These are phyloP conservation scores for Climacium dendroides DNA, from an alignment of 225 moss, liverwort and hornwort species.

Conservation along the genomic window DNA sequence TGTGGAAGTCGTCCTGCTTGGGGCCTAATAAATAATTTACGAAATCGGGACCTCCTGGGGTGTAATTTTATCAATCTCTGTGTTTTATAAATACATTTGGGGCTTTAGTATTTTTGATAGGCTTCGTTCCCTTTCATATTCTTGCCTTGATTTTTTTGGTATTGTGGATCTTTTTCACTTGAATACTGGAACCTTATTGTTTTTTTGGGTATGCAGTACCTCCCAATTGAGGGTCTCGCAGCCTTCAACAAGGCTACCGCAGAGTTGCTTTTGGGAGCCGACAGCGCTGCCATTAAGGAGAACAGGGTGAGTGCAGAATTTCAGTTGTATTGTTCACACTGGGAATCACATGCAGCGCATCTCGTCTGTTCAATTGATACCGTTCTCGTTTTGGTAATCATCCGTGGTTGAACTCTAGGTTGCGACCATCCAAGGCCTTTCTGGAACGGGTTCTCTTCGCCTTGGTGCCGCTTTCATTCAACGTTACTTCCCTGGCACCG, in stretches of 20 bases:
- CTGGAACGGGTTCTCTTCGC: constrained; percentile 84
- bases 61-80: neutral
- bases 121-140: neutral
- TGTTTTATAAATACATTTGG: neutral
- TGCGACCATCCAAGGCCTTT: constrained; percentile 86
- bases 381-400: neutral
- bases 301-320: constrained; percentile 35
- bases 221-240: constrained; percentile 79
- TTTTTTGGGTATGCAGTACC: constrained; percentile 39
- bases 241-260: constrained; percentile 93
- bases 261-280: constrained; percentile 72
- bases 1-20: neutral
- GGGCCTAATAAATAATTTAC: neutral
- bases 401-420: constrained; percentile 26
- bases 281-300: constrained; percentile 62
- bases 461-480: constrained; percentile 89
- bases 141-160: neutral
- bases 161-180: neutral
- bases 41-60: neutral
- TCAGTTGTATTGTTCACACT: neutral
- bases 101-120: neutral
- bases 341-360: neutral
- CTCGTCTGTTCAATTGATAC: neutral
- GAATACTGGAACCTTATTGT: neutral
- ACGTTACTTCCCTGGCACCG: constrained; percentile 65